phyloP scores from a whole-genome alignment of 73 alveolate species.

The Tetrahymena thermophila region DNA sequence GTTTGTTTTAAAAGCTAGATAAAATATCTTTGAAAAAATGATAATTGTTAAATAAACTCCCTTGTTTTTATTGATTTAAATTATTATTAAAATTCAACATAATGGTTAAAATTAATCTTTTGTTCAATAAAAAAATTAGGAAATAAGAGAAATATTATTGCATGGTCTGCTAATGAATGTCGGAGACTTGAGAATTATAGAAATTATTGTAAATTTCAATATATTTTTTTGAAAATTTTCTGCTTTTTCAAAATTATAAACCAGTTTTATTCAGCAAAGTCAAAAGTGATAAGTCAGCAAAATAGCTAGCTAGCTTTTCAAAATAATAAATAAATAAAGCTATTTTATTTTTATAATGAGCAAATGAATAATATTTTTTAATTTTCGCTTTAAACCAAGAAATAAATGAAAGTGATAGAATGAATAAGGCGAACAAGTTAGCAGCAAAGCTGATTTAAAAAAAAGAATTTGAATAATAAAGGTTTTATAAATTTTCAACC shows the following conservation, averaged over 20 bases:
- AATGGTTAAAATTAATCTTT: not conserved
- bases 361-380: not conserved
- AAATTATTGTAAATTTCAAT: conserved; percentile 23
- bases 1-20: not conserved
- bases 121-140: not conserved
- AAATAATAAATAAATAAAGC: not conserved
- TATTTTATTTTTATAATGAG: no score
- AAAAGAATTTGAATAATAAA: not conserved
- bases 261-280: not conserved
- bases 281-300: not conserved
- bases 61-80: not conserved
- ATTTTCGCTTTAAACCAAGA: not conserved
- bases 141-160: conserved; percentile 25
- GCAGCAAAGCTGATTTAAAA: not conserved
- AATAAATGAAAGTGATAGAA: not conserved
- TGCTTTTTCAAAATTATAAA: not conserved
- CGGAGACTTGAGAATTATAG: conserved; percentile 28
- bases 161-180: conserved; percentile 43
- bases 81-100: not conserved
- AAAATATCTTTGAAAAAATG: not conserved
- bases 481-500: not conserved
- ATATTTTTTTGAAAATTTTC: conserved; percentile 15
- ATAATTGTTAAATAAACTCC: not conserved
- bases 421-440: not conserved
- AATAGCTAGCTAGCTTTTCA: not conserved